phyloP scores from a whole-genome alignment of 495 filamentous ascomycete species.

The Opeltia flavorubescens region DNA sequence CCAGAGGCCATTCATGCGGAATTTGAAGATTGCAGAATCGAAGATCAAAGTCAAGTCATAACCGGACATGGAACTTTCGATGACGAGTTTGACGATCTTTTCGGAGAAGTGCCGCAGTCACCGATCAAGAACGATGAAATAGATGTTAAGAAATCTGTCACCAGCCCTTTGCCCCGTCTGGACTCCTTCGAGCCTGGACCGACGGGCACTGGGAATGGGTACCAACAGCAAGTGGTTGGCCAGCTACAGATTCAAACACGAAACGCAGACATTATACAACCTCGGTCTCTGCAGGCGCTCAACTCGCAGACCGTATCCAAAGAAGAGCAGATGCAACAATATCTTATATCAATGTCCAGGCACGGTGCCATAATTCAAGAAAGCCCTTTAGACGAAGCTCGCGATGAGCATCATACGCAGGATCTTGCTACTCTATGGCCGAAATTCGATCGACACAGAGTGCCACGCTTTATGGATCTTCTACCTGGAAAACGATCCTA shows the following conservation, averaged over 20 bases:
- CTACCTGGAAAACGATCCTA: slow-evolving; percentile 60
- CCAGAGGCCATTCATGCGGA: slow-evolving; percentile 5
- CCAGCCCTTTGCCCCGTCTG: slow-evolving; percentile 19
- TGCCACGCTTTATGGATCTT: slow-evolving; percentile 56
- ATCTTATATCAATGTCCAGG: slow-evolving; percentile 35
- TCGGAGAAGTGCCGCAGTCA: slow-evolving; percentile 35
- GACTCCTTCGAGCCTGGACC: neutral
- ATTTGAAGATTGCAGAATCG: slow-evolving; percentile 5
- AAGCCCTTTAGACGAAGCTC: slow-evolving; percentile 30
- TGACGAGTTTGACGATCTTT: slow-evolving; percentile 39
- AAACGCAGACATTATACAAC: neutral
- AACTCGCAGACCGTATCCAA: slow-evolving; percentile 5
- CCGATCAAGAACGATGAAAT: slow-evolving; percentile 23
- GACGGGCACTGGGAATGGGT: neutral
- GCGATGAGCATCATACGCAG: slow-evolving; percentile 51
- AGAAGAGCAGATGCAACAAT: slow-evolving; percentile 30
- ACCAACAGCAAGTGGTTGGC: neutral
- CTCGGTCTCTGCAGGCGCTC: neutral
- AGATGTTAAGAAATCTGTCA: slow-evolving; percentile 12
- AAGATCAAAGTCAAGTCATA: neutral
- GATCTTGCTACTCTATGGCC: slow-evolving; percentile 57
- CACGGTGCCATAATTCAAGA: slow-evolving; percentile 21
- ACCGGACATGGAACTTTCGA: slow-evolving; percentile 29
- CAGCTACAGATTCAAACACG: neutral
- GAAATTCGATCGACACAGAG: slow-evolving; percentile 47